Conservation (phyloP, 23 red algal species). For the Gracilariopsis chorda region DNA sequence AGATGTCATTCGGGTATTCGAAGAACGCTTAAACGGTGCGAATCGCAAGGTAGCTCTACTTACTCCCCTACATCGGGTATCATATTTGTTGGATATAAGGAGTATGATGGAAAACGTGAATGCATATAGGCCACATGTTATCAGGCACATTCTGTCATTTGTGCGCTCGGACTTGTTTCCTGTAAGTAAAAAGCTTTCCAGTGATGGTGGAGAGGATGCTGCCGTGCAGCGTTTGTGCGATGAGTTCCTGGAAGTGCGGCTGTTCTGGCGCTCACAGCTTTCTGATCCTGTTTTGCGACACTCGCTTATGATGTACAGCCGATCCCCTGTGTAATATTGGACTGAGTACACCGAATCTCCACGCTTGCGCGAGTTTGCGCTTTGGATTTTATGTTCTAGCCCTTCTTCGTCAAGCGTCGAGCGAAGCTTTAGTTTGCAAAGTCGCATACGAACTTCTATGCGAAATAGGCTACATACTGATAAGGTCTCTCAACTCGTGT, state of each 20-base stretch:
- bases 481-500: conserved; percentile 9
- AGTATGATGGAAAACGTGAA: background rate
- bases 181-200: background rate
- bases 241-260: background rate
- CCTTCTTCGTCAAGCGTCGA: background rate
- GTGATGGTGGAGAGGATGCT: background rate
- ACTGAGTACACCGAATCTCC: background rate
- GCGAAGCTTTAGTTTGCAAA: background rate
- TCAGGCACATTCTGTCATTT: background rate
- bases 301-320: background rate
- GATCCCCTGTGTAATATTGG: background rate
- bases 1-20: background rate
- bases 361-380: background rate
- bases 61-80: background rate
- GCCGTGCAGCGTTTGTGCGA: background rate
- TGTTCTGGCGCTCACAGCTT: background rate
- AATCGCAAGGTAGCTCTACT: background rate
- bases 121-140: background rate
- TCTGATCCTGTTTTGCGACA: background rate
- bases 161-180: background rate
- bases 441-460: background rate
- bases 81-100: background rate
- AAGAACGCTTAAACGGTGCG: background rate
- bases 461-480: background rate
- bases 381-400: background rate